Evolutionary conservation across 2,329 filamentous ascomycete species (phyloP).

Genomic region (Colletotrichum zoysiae): DNA sequence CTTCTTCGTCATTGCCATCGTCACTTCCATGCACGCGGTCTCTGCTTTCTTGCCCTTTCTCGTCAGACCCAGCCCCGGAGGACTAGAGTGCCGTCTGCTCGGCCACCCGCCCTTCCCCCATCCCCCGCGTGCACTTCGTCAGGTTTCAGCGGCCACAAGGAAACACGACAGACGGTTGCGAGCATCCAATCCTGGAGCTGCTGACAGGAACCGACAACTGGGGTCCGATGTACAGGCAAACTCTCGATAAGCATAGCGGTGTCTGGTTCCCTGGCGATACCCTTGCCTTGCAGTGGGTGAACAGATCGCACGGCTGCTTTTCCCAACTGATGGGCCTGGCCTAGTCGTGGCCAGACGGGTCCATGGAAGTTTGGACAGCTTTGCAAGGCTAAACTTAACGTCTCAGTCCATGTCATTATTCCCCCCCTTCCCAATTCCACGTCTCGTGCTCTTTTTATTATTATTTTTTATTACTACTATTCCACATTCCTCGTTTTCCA

Average conservation of each 20-base stretch:
- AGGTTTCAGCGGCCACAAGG: slow-evolving; percentile 8
- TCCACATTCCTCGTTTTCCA: not conserved
- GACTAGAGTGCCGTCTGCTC: not conserved
- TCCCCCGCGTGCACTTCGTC: slow-evolving; percentile 5
- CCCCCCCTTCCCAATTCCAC: not conserved
- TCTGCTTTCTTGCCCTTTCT: not conserved
- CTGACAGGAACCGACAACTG: slow-evolving; percentile 35
- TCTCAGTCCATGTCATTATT: not conserved
- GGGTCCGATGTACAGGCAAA: slow-evolving; percentile 35
- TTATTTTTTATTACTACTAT: too few species aligned
- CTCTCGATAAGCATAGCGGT: slow-evolving; percentile 29
- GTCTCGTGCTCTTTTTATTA: not conserved
- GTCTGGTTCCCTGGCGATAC: slow-evolving; percentile 14
- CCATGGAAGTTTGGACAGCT: slow-evolving; percentile 31
- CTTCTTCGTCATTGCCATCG: not conserved
- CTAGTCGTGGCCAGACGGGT: slow-evolving; percentile 31
- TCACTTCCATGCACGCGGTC: not conserved
- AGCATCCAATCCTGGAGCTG: slow-evolving; percentile 20
- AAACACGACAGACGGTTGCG: slow-evolving; percentile 11
- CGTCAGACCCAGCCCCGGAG: not conserved
- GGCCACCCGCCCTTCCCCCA: not conserved
- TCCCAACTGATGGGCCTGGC: slow-evolving; percentile 9
- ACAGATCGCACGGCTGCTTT: slow-evolving; percentile 20
- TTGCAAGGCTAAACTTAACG: slow-evolving; percentile 23
- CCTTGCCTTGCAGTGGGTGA: slow-evolving; percentile 19